Percentiles rank a stretch among this genome's conserved stretches.
phyloP scores from a whole-genome alignment of 225 moss, liverwort and hornwort genomes.

The Ulota crispa region DNA sequence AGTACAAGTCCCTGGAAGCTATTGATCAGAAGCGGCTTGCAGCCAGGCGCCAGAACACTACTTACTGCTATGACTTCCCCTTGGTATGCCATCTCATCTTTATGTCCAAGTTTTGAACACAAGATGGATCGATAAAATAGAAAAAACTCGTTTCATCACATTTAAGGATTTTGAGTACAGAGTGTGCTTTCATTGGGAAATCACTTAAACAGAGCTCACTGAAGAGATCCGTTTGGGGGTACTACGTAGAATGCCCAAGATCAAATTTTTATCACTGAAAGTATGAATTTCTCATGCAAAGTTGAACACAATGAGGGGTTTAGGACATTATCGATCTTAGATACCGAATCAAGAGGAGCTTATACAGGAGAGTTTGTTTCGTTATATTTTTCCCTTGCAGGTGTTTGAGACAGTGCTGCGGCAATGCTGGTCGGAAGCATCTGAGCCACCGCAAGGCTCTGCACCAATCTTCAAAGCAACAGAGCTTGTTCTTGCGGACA shows the following conservation, averaged over 20 bases:
- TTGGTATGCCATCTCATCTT: conserved; percentile 41
- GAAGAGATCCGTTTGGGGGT: too few species aligned
- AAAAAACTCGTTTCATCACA: too few species aligned
- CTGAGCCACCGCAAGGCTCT: conserved; percentile 11
- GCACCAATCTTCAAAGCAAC: conserved; percentile 55
- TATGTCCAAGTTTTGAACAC: not conserved
- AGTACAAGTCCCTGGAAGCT: conserved; percentile 75
- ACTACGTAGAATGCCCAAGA: too few species aligned
- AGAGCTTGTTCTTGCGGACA: conserved; percentile 66
- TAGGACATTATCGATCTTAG: too few species aligned
- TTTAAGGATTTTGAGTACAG: too few species aligned
- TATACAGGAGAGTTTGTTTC: not conserved
- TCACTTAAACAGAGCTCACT: too few species aligned
- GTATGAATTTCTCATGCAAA: too few species aligned
- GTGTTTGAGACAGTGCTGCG: conserved; percentile 78
- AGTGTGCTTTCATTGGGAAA: too few species aligned
- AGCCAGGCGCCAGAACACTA: conserved; percentile 82
- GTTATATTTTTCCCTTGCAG: conserved; percentile 7
- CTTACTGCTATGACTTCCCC: conserved; percentile 94
- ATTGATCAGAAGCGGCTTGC: conserved; percentile 74
- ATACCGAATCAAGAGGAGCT: not conserved
- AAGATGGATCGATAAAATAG: not conserved
- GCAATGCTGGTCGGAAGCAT: conserved; percentile 55
- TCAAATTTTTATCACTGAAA: too few species aligned
- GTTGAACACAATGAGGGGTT: too few species aligned